Conservation (phyloP, 306 rosid species). For the Malus fusca region DNA sequence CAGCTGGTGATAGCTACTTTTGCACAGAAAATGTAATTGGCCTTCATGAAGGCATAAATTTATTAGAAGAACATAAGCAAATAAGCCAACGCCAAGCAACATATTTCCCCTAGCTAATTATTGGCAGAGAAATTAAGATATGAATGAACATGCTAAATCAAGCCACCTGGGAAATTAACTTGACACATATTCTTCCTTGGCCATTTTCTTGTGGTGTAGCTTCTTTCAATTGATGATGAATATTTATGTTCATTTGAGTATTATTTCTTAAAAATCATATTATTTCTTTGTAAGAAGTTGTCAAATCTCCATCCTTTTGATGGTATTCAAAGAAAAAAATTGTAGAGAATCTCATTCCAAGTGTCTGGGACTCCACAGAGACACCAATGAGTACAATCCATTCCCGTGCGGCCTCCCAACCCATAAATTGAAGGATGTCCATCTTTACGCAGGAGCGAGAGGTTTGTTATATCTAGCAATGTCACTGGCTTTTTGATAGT, state of each 20-base stretch:
- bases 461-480: slow-evolving; percentile 27
- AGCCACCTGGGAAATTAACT: too few relatives aligned
- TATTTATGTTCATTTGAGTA: too few relatives aligned
- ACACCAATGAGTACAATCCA: slow-evolving; percentile 97
- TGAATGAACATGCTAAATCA: too few relatives aligned
- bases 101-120: too few relatives aligned
- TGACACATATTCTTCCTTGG: too few relatives aligned
- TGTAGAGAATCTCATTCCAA: slow-evolving; percentile 79
- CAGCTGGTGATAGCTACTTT: neutral
- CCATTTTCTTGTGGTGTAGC: too few relatives aligned
- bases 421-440: slow-evolving; percentile 86
- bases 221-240: too few relatives aligned
- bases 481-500: slow-evolving; percentile 53
- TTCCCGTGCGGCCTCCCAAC: slow-evolving; percentile 29
- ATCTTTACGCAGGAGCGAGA: slow-evolving; percentile 61
- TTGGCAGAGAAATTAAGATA: too few relatives aligned
- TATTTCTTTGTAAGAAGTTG: neutral
- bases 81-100: too few relatives aligned
- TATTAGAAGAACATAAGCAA: too few relatives aligned
- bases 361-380: slow-evolving; percentile 89
- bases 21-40: too few relatives aligned
- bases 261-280: neutral
- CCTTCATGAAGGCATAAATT: too few relatives aligned
- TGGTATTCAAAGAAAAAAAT: slow-evolving; percentile 24
- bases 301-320: neutral